These are phyloP conservation scores for Trypanosoma vivax DNA, from an alignment of 208 protist species.

Conservation along the genomic window DNA sequence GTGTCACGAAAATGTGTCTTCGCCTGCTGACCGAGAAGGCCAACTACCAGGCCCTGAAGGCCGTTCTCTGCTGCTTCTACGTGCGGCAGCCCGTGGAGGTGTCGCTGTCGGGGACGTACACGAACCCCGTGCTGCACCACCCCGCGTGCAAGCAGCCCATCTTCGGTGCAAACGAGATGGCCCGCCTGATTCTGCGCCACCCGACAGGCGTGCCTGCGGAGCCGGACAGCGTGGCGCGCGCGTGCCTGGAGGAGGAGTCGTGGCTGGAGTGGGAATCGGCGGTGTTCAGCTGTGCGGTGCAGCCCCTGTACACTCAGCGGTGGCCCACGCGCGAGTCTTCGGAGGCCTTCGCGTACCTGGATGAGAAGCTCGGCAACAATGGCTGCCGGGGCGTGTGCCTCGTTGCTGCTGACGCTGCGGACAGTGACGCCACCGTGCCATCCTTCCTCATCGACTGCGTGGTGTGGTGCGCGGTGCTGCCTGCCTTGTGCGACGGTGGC, in stretches of 20 bases:
- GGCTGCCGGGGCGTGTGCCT: conserved; percentile 19
- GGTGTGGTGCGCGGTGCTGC: conserved; percentile 63
- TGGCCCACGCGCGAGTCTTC: conserved; percentile 39
- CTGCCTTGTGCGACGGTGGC: conserved; percentile 76
- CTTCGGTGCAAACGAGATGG: conserved; percentile 68
- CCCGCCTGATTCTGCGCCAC: conserved; percentile 23
- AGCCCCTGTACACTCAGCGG: conserved; percentile 69
- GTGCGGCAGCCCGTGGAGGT: conserved; percentile 53
- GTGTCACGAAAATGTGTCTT: too few relatives aligned
- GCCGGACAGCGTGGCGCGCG: conserved; percentile 2
- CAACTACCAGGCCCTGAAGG: conserved; percentile 85
- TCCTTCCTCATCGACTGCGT: conserved; percentile 75
- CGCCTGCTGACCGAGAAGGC: conserved; percentile 83
- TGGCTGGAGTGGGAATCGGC: conserved; percentile 83
- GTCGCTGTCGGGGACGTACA: conserved; percentile 55
- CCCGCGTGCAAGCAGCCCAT: conserved; percentile 39
- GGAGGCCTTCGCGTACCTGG: conserved; percentile 47
- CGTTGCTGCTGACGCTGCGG: conserved; percentile 1
- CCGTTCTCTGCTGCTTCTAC: conserved; percentile 54
- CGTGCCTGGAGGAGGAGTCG: conserved; percentile 55
- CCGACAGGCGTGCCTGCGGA: neutral
- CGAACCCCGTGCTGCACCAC: conserved; percentile 49
- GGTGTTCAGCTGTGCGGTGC: conserved; percentile 46
- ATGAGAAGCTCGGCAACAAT: conserved; percentile 39
- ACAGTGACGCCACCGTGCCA: neutral